These are phyloP conservation scores for Pilobolus umbonatus DNA, from an alignment of 192 early-diverging fungal genomes.

Conservation along the genomic window DNA sequence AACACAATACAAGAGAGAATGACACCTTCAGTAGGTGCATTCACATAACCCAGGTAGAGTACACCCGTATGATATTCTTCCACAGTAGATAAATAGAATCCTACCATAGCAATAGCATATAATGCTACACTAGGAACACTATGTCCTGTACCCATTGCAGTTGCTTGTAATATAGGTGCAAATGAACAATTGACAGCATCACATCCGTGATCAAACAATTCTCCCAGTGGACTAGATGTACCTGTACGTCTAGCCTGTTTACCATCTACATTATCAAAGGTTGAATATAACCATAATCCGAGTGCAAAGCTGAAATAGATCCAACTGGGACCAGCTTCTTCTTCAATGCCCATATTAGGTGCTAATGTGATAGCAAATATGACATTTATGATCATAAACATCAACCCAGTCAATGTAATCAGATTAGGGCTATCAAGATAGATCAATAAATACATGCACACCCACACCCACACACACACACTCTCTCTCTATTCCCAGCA, in stretches of 20 bases:
- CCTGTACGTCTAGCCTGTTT: slow-evolving; percentile 91
- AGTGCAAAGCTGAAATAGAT: slow-evolving; percentile 72
- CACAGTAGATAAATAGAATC: slow-evolving; percentile 85
- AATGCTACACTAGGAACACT: slow-evolving; percentile 18
- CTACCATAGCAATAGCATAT: slow-evolving; percentile 27
- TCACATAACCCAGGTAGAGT: slow-evolving; percentile 76
- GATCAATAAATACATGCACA: slow-evolving; percentile 2
- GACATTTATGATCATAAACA: slow-evolving; percentile 76
- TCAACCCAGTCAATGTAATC: slow-evolving; percentile 81
- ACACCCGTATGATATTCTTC: slow-evolving; percentile 91
- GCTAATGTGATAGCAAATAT: slow-evolving; percentile 60
- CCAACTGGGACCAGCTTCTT: slow-evolving; percentile 63
- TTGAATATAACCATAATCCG: slow-evolving; percentile 83
- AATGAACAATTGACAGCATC: slow-evolving; percentile 29
- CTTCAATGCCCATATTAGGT: slow-evolving; percentile 57
- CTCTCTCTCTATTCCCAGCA: no score
- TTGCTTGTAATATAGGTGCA: slow-evolving; percentile 23
- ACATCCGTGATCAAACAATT: slow-evolving; percentile 92
- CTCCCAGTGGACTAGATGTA: slow-evolving; percentile 82
- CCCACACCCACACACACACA: background rate
- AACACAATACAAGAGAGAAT: slow-evolving; percentile 56
- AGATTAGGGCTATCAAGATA: slow-evolving; percentile 65
- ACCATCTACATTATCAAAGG: slow-evolving; percentile 89
- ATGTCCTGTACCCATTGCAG: slow-evolving; percentile 22
- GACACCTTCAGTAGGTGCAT: slow-evolving; percentile 85